Evolutionary conservation across 2,329 filamentous ascomycete species (phyloP).

Genomic region (Didymella pinodella): DNA sequence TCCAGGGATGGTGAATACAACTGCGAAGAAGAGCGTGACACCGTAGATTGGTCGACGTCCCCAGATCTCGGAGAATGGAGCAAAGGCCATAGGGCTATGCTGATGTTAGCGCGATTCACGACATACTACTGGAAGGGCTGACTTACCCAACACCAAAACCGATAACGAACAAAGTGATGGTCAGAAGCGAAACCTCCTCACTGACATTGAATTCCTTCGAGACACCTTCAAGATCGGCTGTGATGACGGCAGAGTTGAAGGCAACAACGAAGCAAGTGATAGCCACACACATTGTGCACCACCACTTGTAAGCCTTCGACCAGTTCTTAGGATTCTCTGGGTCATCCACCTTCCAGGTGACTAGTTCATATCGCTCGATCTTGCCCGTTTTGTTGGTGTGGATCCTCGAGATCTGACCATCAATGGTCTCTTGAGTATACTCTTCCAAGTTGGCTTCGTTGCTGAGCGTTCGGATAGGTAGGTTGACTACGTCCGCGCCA

Average conservation of each 20-base stretch:
- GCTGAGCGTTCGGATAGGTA: constrained; percentile 72
- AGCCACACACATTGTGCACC: constrained; percentile 82
- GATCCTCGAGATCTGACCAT: constrained; percentile 67
- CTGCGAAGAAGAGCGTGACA: constrained; percentile 71
- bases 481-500: constrained; percentile 60
- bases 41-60: constrained; percentile 76
- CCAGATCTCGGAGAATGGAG: constrained; percentile 77
- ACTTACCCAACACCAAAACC: constrained; percentile 71
- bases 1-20: constrained; percentile 82
- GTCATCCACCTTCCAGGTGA: constrained; percentile 76
- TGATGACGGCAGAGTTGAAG: constrained; percentile 74
- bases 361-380: constrained; percentile 65
- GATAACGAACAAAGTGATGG: constrained; percentile 78
- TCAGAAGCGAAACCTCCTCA: constrained; percentile 74
- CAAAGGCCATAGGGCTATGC: constrained; percentile 77
- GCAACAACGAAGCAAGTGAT: constrained; percentile 58
- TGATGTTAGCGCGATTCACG: not conserved
- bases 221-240: constrained; percentile 74
- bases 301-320: constrained; percentile 79
- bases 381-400: constrained; percentile 63
- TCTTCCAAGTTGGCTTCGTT: constrained; percentile 66
- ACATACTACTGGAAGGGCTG: too few relatives aligned
- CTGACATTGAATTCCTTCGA: constrained; percentile 71
- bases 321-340: constrained; percentile 86
- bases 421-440: constrained; percentile 68